These are phyloP conservation scores for Reticulascus tulasneorum DNA, from an alignment of 2,329 filamentous ascomycete species.

Conservation along the genomic window DNA sequence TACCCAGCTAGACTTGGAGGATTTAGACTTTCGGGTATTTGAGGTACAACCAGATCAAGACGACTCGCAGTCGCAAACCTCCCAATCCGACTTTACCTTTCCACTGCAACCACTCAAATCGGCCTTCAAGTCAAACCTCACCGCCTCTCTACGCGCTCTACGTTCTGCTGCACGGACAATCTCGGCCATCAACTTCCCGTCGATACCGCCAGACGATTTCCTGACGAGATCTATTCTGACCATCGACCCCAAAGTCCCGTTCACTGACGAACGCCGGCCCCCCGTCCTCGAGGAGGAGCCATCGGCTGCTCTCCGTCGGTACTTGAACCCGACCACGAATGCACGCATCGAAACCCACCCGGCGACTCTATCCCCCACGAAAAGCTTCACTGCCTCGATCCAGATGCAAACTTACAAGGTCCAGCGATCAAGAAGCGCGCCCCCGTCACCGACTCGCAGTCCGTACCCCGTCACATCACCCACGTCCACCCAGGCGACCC, in stretches of 20 bases:
- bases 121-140: slow-evolving; percentile 66
- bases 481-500: slow-evolving; percentile 24
- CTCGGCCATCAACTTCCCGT: slow-evolving; percentile 58
- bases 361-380: slow-evolving; percentile 20
- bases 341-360: slow-evolving; percentile 38
- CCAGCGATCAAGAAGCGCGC: slow-evolving; percentile 40
- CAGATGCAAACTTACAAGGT: slow-evolving; percentile 70
- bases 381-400: slow-evolving; percentile 60
- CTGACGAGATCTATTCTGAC: slow-evolving; percentile 64
- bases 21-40: slow-evolving; percentile 31
- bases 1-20: slow-evolving; percentile 46
- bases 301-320: slow-evolving; percentile 62
- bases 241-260: slow-evolving; percentile 62
- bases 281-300: slow-evolving; percentile 60
- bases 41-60: slow-evolving; percentile 22
- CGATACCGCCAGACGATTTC: slow-evolving; percentile 63
- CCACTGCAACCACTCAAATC: slow-evolving; percentile 48
- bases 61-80: slow-evolving; percentile 27
- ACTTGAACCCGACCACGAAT: slow-evolving; percentile 60
- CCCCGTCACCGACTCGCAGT: slow-evolving; percentile 24
- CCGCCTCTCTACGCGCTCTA: slow-evolving; percentile 61
- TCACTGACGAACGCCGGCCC: slow-evolving; percentile 63
- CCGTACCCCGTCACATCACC: slow-evolving; percentile 26
- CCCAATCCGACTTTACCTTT: slow-evolving; percentile 24
- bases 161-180: slow-evolving; percentile 62